These are phyloP conservation scores for Entomortierella lignicola DNA, from an alignment of 192 early-diverging fungal genomes.

Conservation along the genomic window DNA sequence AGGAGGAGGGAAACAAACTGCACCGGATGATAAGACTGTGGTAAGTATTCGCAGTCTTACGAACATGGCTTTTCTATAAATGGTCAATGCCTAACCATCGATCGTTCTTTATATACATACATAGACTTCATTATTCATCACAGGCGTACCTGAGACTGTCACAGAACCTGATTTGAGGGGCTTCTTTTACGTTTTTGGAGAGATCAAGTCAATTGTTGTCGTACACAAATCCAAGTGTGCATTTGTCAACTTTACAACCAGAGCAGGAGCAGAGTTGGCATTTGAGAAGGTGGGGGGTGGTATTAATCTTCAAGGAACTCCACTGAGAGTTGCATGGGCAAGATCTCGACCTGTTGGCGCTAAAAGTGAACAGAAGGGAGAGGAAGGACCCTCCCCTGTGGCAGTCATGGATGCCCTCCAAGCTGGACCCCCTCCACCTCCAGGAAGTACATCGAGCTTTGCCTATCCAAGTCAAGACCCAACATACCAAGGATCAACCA, in stretches of 20 bases:
- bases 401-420: constrained; percentile 48
- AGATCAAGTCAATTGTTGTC: constrained; percentile 88
- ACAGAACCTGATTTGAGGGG: constrained; percentile 76
- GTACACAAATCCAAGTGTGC: constrained; percentile 85
- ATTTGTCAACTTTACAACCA: constrained; percentile 89
- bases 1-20: constrained; percentile 56
- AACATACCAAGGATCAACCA: constrained; percentile 61
- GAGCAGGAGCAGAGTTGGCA: constrained; percentile 89
- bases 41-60: constrained; percentile 43
- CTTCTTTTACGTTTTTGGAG: constrained; percentile 87
- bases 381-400: constrained; percentile 16
- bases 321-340: constrained; percentile 88
- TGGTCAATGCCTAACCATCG: no score
- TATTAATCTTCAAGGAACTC: constrained; percentile 75
- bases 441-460: constrained; percentile 36
- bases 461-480: constrained; percentile 60
- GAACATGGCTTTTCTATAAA: constrained; percentile 6
- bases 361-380: constrained; percentile 59
- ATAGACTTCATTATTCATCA: constrained; percentile 87
- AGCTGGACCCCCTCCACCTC: constrained; percentile 56
- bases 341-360: constrained; percentile 79
- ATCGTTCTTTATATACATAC: background rate
- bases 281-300: constrained; percentile 77
- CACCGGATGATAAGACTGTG: constrained; percentile 85
- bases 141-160: constrained; percentile 79